A percentile compares a stretch with the other conserved stretches of the same genome.
Evolutionary conservation across 176 grass and related monocot species (phyloP).

Genomic region (Eremochloa ophiuroides): DNA sequence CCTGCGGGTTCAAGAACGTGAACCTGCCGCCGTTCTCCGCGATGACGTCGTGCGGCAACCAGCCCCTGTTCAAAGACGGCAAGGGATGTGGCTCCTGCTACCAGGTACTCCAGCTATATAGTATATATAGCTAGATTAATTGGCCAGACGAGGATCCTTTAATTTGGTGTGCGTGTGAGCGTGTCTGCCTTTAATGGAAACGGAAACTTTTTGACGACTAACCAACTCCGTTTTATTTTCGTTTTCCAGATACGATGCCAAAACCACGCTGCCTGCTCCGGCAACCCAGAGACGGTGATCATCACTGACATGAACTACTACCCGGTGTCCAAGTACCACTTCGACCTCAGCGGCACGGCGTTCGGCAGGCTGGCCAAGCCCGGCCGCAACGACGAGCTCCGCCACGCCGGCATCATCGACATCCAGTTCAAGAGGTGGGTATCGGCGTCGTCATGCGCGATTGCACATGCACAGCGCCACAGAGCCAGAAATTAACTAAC

Average conservation of each 20-base stretch:
- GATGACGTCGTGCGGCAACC: conserved; percentile 59
- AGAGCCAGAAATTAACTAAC: no score
- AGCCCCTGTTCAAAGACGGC: conserved; percentile 44
- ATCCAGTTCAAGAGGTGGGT: conserved; percentile 50
- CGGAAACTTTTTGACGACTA: background rate
- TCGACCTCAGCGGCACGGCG: conserved; percentile 64
- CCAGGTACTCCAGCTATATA: conserved; percentile 15
- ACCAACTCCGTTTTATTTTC: background rate
- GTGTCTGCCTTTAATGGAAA: background rate
- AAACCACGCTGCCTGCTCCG: conserved; percentile 39
- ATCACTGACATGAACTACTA: conserved; percentile 72
- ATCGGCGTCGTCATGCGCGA: background rate
- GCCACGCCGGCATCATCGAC: conserved; percentile 56
- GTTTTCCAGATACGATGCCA: conserved; percentile 36
- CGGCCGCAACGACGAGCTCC: conserved; percentile 44
- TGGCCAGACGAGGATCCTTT: background rate
- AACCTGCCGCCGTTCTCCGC: conserved; percentile 46
- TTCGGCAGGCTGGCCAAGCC: conserved; percentile 51
- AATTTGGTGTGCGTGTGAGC: no score
- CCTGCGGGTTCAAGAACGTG: conserved; percentile 52
- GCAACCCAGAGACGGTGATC: conserved; percentile 51
- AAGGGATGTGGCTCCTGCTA: conserved; percentile 61
- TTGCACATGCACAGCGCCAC: background rate
- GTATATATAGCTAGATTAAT: background rate
- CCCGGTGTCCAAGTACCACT: conserved; percentile 42